Percentiles rank a stretch among this genome's conserved stretches.
phyloP scores from a whole-genome alignment of 2,329 filamentous ascomycete species.

The Raffaelea ambrosiae region DNA sequence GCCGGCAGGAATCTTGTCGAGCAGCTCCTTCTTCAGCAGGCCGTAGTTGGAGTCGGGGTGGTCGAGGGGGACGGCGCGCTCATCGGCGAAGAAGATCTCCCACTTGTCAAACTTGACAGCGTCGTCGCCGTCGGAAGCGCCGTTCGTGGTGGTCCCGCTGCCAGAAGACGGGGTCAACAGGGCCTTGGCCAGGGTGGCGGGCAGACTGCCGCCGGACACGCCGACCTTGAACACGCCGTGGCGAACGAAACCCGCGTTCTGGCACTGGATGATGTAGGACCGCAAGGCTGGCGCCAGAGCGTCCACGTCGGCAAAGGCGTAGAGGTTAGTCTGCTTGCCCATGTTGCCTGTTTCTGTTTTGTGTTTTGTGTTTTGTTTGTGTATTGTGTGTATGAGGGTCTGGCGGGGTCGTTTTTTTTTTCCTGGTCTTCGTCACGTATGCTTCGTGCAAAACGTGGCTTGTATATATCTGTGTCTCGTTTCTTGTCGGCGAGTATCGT shows the following conservation, averaged over 20 bases:
- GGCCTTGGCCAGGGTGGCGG: constrained; percentile 77
- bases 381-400: too few relatives aligned
- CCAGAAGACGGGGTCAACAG: constrained; percentile 43
- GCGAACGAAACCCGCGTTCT: constrained; percentile 69
- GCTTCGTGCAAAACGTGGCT: too few relatives aligned
- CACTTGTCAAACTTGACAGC: constrained; percentile 72
- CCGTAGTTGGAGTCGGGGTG: constrained; percentile 92
- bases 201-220: constrained; percentile 88
- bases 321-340: constrained; percentile 62
- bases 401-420: too few relatives aligned
- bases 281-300: constrained; percentile 70
- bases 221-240: constrained; percentile 85
- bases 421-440: too few relatives aligned
- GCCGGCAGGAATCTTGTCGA: constrained; percentile 74
- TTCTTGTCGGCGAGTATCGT: too few relatives aligned
- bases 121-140: constrained; percentile 45
- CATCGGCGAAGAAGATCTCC: constrained; percentile 98
- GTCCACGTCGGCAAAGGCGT: constrained; percentile 63
- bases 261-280: constrained; percentile 71
- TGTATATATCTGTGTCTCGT: too few relatives aligned
- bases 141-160: not conserved
- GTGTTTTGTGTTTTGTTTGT: too few relatives aligned
- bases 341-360: constrained; percentile 26
- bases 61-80: constrained; percentile 86
- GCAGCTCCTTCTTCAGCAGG: constrained; percentile 75